Conservation (phyloP, 2,329 filamentous ascomycete genomes). For the Penicillium corylophilum region DNA sequence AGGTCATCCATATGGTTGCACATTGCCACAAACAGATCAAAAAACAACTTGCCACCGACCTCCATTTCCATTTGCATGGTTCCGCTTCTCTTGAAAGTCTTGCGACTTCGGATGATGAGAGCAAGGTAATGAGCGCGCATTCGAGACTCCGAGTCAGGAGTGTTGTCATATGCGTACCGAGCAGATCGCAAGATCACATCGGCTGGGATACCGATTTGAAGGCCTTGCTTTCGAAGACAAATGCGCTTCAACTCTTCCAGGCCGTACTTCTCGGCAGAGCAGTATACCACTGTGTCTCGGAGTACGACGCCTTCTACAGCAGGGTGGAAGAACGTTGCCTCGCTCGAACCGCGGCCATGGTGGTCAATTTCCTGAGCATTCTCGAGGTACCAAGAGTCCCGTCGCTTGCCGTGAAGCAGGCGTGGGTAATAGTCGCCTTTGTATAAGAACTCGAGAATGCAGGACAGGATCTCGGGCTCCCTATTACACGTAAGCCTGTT, state of each 20-base stretch:
- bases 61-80: slow-evolving; percentile 99
- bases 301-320: slow-evolving; percentile 74
- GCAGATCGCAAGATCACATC: slow-evolving; percentile 87
- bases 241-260: slow-evolving; percentile 90
- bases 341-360: slow-evolving; percentile 61
- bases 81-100: slow-evolving; percentile 96
- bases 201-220: slow-evolving; percentile 89
- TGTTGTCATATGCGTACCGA: slow-evolving; percentile 93
- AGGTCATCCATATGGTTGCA: slow-evolving; percentile 98
- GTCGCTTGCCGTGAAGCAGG: slow-evolving; percentile 80
- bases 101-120: slow-evolving; percentile 93
- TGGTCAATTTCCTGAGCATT: slow-evolving; percentile 58
- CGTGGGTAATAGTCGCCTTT: slow-evolving; percentile 94
- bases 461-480: slow-evolving; percentile 91
- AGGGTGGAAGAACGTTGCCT: slow-evolving; percentile 75
- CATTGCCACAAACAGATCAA: slow-evolving; percentile 97
- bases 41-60: slow-evolving; percentile 90
- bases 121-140: slow-evolving; percentile 96
- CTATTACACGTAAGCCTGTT: slow-evolving; percentile 41
- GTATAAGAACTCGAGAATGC: slow-evolving; percentile 93
- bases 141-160: slow-evolving; percentile 85
- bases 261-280: slow-evolving; percentile 83
- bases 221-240: slow-evolving; percentile 88
- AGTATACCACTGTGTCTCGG: slow-evolving; percentile 93
- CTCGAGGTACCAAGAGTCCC: slow-evolving; percentile 87